A percentile compares a stretch with the other conserved stretches of the same genome.
Conservation (phyloP, 768 basidiomycete genomes). For the Phanerochaete carnosa region DNA sequence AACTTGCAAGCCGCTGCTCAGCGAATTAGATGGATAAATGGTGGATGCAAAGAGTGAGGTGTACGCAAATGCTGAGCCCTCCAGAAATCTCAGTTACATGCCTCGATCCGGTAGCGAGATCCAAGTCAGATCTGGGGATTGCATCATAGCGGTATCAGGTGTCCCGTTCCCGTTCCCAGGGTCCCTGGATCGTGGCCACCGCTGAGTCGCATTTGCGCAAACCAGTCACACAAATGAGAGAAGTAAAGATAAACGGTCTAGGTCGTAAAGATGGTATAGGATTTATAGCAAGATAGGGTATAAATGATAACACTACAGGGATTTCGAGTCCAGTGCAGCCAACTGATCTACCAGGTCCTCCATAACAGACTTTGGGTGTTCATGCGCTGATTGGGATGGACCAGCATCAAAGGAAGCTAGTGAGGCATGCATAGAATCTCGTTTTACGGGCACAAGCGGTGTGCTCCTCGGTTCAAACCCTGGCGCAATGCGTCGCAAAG, state of each 20-base stretch:
- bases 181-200: neutral
- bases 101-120: constrained; percentile 6
- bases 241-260: neutral
- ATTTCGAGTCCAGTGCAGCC: constrained; percentile 55
- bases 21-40: neutral
- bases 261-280: neutral
- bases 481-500: constrained; percentile 74
- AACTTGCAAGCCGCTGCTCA: constrained; percentile 13
- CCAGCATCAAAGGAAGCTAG: constrained; percentile 17
- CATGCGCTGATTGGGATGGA: constrained; percentile 3
- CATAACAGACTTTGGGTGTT: constrained; percentile 56
- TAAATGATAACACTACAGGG: neutral
- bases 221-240: no score
- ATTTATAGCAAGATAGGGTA: neutral
- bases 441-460: constrained; percentile 54
- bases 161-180: neutral
- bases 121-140: constrained; percentile 10
- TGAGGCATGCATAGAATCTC: constrained; percentile 23
- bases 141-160: constrained; percentile 3
- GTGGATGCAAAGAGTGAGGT: neutral
- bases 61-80: neutral
- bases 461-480: constrained; percentile 71
- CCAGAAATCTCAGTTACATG: neutral
- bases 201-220: neutral
- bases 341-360: constrained; percentile 80